Percentiles rank a stretch among this genome's conserved stretches.
Conservation (phyloP, 2,329 filamentous ascomycete genomes). For the Claviceps capensis region DNA sequence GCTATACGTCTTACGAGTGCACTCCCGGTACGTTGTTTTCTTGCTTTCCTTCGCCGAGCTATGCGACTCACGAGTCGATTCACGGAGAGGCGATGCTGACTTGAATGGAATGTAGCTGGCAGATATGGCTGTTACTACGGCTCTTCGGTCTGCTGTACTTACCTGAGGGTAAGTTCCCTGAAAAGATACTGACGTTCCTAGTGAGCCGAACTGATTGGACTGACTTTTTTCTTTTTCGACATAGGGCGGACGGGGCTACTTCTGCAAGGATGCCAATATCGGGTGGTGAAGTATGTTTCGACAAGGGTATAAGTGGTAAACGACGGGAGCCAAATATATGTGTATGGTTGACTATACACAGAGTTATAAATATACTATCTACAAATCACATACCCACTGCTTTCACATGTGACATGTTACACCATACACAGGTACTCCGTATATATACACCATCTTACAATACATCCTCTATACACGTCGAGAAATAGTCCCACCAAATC, state of each 20-base stretch:
- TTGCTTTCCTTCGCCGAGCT: neutral
- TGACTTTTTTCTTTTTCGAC: neutral
- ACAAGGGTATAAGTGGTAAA: neutral
- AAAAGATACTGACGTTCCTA: too few relatives aligned
- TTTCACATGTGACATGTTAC: too few relatives aligned
- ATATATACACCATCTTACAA: too few relatives aligned
- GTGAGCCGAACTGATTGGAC: neutral
- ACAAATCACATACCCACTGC: too few relatives aligned
- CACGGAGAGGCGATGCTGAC: neutral
- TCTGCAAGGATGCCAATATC: neutral
- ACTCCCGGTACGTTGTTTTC: too few relatives aligned
- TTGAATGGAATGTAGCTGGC: neutral
- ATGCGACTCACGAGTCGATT: neutral
- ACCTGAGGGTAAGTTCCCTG: neutral
- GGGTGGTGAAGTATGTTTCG: neutral
- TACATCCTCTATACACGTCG: too few relatives aligned
- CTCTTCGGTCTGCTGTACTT: neutral
- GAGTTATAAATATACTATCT: too few relatives aligned
- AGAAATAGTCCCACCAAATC: too few relatives aligned
- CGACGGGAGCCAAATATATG: neutral
- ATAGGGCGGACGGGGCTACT: neutral
- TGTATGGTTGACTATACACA: neutral
- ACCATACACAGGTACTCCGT: too few relatives aligned
- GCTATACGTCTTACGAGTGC: too few relatives aligned
- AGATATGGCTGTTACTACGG: neutral